Percentiles rank a stretch among this genome's conserved stretches.
These are phyloP conservation scores for Fraxinus xanthoxyloides DNA, from an alignment of 305 asterid genomes.

Conservation along the genomic window DNA sequence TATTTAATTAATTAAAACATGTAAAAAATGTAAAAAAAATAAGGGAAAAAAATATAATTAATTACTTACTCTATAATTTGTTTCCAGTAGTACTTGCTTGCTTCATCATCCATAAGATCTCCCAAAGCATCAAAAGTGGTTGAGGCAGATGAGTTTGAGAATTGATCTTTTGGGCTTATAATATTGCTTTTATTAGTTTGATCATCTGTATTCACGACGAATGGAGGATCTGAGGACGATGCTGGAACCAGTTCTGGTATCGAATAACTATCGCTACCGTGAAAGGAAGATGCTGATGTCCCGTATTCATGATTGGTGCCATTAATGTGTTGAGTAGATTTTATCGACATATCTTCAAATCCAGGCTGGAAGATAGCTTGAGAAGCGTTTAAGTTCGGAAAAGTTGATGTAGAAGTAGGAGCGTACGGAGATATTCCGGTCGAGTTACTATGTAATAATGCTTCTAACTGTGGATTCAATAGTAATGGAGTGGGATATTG, in stretches of 20 bases:
- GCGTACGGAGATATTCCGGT: not conserved
- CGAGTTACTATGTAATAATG: not conserved
- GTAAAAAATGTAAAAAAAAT: not conserved
- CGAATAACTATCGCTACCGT: not conserved
- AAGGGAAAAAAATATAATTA: not conserved
- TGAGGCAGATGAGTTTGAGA: conserved; percentile 23
- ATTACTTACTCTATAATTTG: conserved; percentile 34
- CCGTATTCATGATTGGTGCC: not conserved
- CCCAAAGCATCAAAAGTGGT: conserved; percentile 27
- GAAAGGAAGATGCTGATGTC: not conserved
- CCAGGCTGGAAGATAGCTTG: not conserved
- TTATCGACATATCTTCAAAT: not conserved
- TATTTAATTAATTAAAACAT: no score
- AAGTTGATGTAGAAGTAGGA: not conserved
- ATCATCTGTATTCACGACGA: conserved; percentile 3
- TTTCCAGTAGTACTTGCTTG: conserved; percentile 34
- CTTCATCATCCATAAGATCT: conserved; percentile 35
- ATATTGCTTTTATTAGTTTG: conserved; percentile 10
- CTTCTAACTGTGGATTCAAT: not conserved
- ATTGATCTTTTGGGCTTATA: not conserved
- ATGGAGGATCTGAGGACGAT: conserved; percentile 1
- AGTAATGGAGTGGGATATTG: not conserved
- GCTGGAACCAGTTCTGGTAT: conserved; percentile 24
- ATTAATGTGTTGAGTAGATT: not conserved
- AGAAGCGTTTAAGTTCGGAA: not conserved